A percentile compares a stretch with the other conserved stretches of the same genome.
Conservation (phyloP, 1,284 basidiomycete genomes). For the Apiotrichum sp. region DNA sequence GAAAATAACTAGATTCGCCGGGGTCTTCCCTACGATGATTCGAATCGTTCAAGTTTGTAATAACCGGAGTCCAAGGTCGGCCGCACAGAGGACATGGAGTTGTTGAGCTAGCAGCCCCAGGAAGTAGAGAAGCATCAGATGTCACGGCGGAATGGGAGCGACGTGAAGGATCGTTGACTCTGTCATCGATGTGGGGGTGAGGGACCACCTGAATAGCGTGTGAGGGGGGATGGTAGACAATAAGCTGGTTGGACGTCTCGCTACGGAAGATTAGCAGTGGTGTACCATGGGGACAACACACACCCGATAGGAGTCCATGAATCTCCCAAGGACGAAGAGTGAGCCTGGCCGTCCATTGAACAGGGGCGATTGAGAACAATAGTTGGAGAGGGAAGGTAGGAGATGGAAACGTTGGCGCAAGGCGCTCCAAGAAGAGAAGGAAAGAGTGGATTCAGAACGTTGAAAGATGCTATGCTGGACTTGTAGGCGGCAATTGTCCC, state of each 20-base stretch:
- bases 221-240: slow-evolving; percentile 78
- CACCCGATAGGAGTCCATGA: slow-evolving; percentile 30
- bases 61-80: slow-evolving; percentile 12
- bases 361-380: too few relatives aligned
- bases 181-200: slow-evolving; percentile 4
- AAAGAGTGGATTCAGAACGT: too few relatives aligned
- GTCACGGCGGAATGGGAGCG: too few relatives aligned
- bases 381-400: too few relatives aligned
- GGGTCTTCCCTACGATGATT: background rate
- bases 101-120: too few relatives aligned
- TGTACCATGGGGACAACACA: background rate
- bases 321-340: background rate
- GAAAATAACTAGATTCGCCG: slow-evolving; percentile 28
- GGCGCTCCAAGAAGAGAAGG: too few relatives aligned
- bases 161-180: too few relatives aligned
- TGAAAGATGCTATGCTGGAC: too few relatives aligned
- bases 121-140: too few relatives aligned
- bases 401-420: too few relatives aligned
- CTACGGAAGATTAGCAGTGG: slow-evolving; percentile 16
- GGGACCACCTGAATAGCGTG: slow-evolving; percentile 66
- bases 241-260: slow-evolving; percentile 69
- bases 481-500: too few relatives aligned
- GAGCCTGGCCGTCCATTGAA: too few relatives aligned
- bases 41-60: background rate
- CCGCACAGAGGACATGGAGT: slow-evolving; percentile 34